A percentile compares a stretch with the other conserved stretches of the same genome.
These are phyloP conservation scores for Abrus precatorius DNA, from an alignment of 306 rosid genomes.

Conservation along the genomic window DNA sequence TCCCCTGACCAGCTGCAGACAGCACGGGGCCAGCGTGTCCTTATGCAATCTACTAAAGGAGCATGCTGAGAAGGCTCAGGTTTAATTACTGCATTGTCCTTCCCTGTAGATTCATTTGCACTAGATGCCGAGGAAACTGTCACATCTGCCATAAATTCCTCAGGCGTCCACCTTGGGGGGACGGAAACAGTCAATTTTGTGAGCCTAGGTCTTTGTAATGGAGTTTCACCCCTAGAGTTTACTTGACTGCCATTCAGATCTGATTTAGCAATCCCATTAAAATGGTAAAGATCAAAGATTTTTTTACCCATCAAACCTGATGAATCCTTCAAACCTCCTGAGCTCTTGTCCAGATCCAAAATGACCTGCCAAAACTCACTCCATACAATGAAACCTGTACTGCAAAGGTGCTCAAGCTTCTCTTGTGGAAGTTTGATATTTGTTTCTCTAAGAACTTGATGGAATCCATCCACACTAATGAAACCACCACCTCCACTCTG, in stretches of 20 bases:
- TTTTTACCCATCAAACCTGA: conserved; percentile 89
- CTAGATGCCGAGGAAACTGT: conserved; percentile 61
- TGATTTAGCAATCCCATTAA: conserved; percentile 92
- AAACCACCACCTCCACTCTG: conserved; percentile 95
- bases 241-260: conserved; percentile 77
- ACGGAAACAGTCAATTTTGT: conserved; percentile 84
- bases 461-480: conserved; percentile 85
- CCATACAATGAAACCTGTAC: conserved; percentile 89
- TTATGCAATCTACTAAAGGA: conserved; percentile 87
- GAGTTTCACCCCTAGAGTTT: conserved; percentile 67
- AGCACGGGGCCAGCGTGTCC: conserved; percentile 95
- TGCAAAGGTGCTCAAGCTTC: conserved; percentile 78
- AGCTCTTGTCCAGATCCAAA: conserved; percentile 78
- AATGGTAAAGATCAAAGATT: conserved; percentile 83
- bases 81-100: conserved; percentile 66
- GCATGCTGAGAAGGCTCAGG: conserved; percentile 88
- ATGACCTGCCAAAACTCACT: conserved; percentile 94
- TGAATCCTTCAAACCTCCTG: conserved; percentile 87
- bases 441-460: conserved; percentile 76
- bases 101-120: conserved; percentile 59
- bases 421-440: conserved; percentile 66
- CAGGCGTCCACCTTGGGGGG: conserved; percentile 92
- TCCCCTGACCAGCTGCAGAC: conserved; percentile 85
- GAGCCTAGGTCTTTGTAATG: conserved; percentile 82
- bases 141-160: conserved; percentile 87